A percentile compares a stretch with the other conserved stretches of the same genome.
phyloP scores from a whole-genome alignment of 176 grass and related monocot species.

The Aegilops speltoides region DNA sequence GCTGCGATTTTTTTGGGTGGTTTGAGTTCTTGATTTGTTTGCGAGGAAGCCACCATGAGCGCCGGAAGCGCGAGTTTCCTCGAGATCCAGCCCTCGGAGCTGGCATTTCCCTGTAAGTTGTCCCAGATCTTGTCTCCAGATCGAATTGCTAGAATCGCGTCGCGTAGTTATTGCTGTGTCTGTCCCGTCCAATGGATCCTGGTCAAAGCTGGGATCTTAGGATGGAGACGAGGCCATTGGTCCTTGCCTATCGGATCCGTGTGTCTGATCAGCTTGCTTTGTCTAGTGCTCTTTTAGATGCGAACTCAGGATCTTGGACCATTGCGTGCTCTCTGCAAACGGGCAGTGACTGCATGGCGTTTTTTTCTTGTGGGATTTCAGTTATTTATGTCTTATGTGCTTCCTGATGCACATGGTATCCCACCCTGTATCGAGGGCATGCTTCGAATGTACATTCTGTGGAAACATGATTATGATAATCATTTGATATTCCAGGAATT shows the following conservation, averaged over 20 bases:
- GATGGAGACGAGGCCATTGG: neutral
- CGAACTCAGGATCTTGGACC: slow-evolving; percentile 2
- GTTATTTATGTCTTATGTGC: neutral
- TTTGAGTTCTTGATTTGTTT: slow-evolving; percentile 24
- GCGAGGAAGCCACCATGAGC: slow-evolving; percentile 47
- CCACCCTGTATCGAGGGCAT: neutral
- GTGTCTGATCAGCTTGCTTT: slow-evolving; percentile 9
- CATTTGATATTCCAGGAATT: neutral
- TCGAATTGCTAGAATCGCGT: neutral
- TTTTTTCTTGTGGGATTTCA: slow-evolving; percentile 22
- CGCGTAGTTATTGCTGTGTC: neutral
- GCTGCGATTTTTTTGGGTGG: neutral
- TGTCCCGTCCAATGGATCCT: slow-evolving; percentile 23
- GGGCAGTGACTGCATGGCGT: neutral
- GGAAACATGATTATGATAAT: neutral
- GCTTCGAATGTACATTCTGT: neutral
- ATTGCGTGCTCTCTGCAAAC: slow-evolving; percentile 2
- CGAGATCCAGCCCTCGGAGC: slow-evolving; percentile 87
- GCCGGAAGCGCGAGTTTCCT: slow-evolving; percentile 58
- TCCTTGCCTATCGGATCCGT: neutral
- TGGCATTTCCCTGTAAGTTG: slow-evolving; percentile 84
- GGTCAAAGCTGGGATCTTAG: slow-evolving; percentile 39
- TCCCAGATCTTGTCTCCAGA: slow-evolving; percentile 28
- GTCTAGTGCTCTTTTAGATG: neutral
- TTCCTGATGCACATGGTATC: neutral